Base-by-base conservation (phyloP, 192 early-diverging fungal genomes). In the Coemansia sp. region DNA sequence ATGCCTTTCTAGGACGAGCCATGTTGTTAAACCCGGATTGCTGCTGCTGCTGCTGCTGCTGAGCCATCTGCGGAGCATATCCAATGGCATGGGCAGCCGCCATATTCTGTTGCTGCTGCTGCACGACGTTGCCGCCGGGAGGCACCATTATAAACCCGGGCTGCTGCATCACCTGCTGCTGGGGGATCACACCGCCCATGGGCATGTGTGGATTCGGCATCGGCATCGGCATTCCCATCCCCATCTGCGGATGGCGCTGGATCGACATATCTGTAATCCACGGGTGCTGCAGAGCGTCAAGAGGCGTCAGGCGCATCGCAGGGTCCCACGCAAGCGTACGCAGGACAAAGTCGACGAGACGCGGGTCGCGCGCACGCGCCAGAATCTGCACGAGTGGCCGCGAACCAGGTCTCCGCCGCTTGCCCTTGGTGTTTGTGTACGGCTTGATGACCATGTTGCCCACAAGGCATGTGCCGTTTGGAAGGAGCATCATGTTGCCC, bases 281-380 rank as follows among this genome's bases (percentile, higher is more conserved):
- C 27, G 85, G 85, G 51, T 98, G 95, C 19, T 82, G 75, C 22
- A 94, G 55, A 23, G 89, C 94, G 38, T 95, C 89, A 9, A 78
- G 72, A 23, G 95, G 92, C 20, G 80, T 89, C 80, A 98, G 84
- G 17, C 95, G 80, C 44, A 80, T 81, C 43, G 86, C 81, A 7
- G 95, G 92, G 58, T 94, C 89, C 95, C 95, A 98, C 15, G 81
- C 80, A 34, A 98, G 66, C 48, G 93, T 91, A 18, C 75, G 73
- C 30, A 78, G 43, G 37, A 98, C 79, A 78, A 98, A 98, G 50
- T 96, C 88, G 7, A 95, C 51, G 53, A 98, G 92, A 17, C 77
- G 53, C 39, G 75, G 70, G 57, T 98, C 95, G 40, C 72, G 72
- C 41, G 88, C 84, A 28, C 83, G 83, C 23, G 93, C 72, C 42